phyloP scores from a whole-genome alignment of 768 basidiomycete species.

The Phanerochaete carnosa region DNA sequence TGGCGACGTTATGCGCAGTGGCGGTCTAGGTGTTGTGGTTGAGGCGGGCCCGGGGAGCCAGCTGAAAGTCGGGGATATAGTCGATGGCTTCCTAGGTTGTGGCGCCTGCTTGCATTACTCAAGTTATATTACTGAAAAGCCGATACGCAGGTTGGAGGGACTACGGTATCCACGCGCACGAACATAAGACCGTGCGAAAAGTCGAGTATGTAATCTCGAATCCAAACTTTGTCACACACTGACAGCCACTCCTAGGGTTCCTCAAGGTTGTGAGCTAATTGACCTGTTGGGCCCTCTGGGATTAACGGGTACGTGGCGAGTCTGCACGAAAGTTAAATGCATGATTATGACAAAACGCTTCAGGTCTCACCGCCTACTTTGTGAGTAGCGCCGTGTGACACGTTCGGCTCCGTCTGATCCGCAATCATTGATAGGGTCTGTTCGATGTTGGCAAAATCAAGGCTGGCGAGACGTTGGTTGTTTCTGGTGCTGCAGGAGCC shows the following conservation, averaged over 20 bases:
- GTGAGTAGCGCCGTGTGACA: slow-evolving; percentile 37
- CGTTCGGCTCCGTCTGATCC: neutral
- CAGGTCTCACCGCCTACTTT: slow-evolving; percentile 88
- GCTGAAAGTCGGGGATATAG: slow-evolving; percentile 66
- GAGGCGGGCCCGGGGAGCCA: slow-evolving; percentile 50
- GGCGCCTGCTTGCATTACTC: slow-evolving; percentile 16
- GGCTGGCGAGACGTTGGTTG: slow-evolving; percentile 79
- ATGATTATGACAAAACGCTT: neutral
- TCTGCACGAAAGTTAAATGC: neutral
- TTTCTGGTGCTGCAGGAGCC: slow-evolving; percentile 89
- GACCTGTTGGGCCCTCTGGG: slow-evolving; percentile 87
- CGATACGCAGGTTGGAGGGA: slow-evolving; percentile 67
- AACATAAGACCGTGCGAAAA: slow-evolving; percentile 48
- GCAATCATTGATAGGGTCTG: slow-evolving; percentile 54
- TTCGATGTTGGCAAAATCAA: slow-evolving; percentile 78
- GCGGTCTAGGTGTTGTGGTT: slow-evolving; percentile 64
- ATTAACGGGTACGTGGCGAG: slow-evolving; percentile 53
- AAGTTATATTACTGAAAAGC: neutral
- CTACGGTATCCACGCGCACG: slow-evolving; percentile 60
- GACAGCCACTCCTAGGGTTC: slow-evolving; percentile 36
- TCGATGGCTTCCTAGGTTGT: slow-evolving; percentile 58
- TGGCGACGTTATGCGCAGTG: slow-evolving; percentile 64
- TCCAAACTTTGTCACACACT: neutral
- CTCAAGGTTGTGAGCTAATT: slow-evolving; percentile 57
- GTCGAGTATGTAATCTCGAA: slow-evolving; percentile 44